Evolutionary conservation across 2,329 filamentous ascomycete genomes (phyloP).

Genomic region (Nemania abortiva): DNA sequence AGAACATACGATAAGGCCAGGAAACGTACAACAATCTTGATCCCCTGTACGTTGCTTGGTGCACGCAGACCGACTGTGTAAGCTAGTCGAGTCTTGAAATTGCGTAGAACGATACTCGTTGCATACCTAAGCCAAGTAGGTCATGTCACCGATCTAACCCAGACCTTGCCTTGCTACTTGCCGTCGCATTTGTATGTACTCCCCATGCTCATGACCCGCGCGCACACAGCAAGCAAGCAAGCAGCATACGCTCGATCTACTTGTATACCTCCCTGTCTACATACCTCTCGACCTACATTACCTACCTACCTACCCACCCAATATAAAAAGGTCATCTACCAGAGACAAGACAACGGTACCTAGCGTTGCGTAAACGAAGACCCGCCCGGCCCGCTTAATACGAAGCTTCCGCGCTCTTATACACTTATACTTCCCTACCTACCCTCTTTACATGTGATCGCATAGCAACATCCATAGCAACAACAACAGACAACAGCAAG

Average conservation of each 20-base stretch:
- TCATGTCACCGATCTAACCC: constrained; percentile 2
- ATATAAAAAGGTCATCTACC: background rate
- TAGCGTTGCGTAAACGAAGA: constrained; percentile 20
- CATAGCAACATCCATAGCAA: background rate
- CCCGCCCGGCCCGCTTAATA: constrained; percentile 23
- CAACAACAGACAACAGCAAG: background rate
- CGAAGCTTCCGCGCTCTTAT: background rate
- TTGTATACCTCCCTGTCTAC: background rate
- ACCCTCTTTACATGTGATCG: background rate
- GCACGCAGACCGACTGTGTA: constrained; percentile 16
- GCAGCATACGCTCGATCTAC: background rate
- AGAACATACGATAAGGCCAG: constrained; percentile 22
- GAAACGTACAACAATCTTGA: constrained; percentile 26
- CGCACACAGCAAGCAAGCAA: constrained; percentile 3
- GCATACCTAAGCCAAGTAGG: constrained; percentile 11
- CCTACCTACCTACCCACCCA: constrained; percentile 20
- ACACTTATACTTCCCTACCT: constrained; percentile 22
- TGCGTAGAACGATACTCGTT: constrained; percentile 15
- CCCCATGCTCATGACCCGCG: constrained; percentile 14
- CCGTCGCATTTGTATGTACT: constrained; percentile 2
- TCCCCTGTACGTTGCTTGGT: constrained; percentile 20
- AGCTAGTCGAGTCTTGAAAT: constrained; percentile 14
- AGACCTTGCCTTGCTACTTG: constrained; percentile 4
- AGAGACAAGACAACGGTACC: constrained; percentile 4
- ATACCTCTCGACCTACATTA: constrained; percentile 7